Evolutionary conservation across 345 rosid species (phyloP), one percentile per base, ranked within the genome.

Genomic region (Eucalyptus viminalis): DNA sequence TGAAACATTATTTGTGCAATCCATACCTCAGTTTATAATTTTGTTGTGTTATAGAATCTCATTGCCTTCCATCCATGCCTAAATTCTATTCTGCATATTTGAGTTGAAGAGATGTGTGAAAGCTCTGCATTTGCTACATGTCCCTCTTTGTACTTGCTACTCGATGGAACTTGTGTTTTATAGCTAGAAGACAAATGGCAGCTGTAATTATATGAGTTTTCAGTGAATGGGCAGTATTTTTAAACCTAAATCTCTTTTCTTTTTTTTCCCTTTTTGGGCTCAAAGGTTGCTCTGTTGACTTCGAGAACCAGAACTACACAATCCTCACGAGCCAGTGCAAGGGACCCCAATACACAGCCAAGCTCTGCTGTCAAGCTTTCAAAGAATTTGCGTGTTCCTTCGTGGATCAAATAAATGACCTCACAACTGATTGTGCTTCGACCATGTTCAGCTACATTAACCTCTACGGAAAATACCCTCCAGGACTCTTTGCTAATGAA

Each of bases 371-470:
- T 69, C 60, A 40, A 0, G 96, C 97, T 31, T 89, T 96, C 65
- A 94, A 93, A 89, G 92, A 93, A 85, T 95, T 97, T 24, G 95
- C 95, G 14, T 97, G 98, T 90, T 97, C 97, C 45, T 92, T 91
- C 31, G n/a, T 81, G 1, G 95, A 93, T 14, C 89, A 86, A 72
- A 25, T 97, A 43, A 96, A 97, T 43, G 97, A 95, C 88, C 87
- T 89, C 37, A 90, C 76, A 27, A 91, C 76, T 29, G 95, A 96
- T 80, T 96, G 97, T 89, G 95, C 98, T 14, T 8, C 93, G 7
- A 95, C 96, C 80, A 96, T 97, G 99, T 96, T 97, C 90, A 96
- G 97, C 87, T 96, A 95, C 96, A 97, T 97, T 60, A 96, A 97
- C 90, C 91, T 95, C 81, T 93, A 93, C 14, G 97, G 99, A 5